A percentile compares a stretch with the other conserved stretches of the same genome.
Conservation (phyloP, 768 basidiomycete species). For the Amanita thiersii region DNA sequence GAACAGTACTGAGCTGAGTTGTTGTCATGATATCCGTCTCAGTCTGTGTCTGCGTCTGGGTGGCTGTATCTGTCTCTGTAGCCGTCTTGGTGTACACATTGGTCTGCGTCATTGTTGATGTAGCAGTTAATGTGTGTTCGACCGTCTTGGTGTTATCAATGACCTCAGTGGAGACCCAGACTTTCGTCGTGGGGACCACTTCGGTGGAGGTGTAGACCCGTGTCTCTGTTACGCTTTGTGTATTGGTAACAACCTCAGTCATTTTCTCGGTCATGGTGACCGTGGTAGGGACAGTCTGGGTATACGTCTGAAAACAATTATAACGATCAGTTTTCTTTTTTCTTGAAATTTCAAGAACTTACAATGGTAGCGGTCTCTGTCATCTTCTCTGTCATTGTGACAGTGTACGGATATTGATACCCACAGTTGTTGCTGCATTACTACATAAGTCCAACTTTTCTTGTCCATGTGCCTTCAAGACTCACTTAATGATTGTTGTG, state of each 20-base stretch:
- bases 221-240: conserved; percentile 33
- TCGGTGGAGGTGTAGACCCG: conserved; percentile 43
- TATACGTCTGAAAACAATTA: conserved; percentile 15
- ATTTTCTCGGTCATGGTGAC: conserved; percentile 30
- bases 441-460: background rate
- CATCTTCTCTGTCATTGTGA: conserved; percentile 23
- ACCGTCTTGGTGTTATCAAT: conserved; percentile 48
- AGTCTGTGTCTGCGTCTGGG: conserved; percentile 46
- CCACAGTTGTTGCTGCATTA: conserved; percentile 1
- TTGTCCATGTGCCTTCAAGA: conserved; percentile 1
- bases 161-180: conserved; percentile 61
- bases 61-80: conserved; percentile 40
- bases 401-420: conserved; percentile 10
- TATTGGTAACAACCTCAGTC: conserved; percentile 25
- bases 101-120: conserved; percentile 49
- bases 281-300: conserved; percentile 34
- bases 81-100: conserved; percentile 45
- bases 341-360: background rate
- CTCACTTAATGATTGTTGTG: conserved; percentile 49
- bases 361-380: conserved; percentile 24
- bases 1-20: conserved; percentile 42
- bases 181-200: conserved; percentile 53
- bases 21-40: conserved; percentile 40
- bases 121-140: conserved; percentile 56
- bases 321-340: too few species aligned